phyloP scores from a whole-genome alignment of 495 filamentous ascomycete genomes.

The Penicillium robsamsonii region DNA sequence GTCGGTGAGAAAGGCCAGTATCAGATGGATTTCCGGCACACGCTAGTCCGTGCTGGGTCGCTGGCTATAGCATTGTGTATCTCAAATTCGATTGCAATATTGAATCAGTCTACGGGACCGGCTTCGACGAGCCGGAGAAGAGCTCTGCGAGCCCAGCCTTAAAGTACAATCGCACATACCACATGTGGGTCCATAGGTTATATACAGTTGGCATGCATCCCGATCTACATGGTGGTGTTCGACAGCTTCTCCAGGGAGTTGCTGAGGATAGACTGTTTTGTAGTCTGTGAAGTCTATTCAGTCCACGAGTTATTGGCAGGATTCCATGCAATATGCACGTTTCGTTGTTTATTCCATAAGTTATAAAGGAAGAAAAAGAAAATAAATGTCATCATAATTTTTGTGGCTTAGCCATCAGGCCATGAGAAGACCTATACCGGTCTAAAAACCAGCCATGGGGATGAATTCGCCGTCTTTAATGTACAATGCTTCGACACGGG shows the following conservation, averaged over 20 bases:
- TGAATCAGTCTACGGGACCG: neutral
- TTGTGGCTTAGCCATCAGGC: neutral
- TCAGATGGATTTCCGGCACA: neutral
- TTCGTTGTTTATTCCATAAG: neutral
- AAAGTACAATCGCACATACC: no score
- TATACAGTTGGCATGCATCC: neutral
- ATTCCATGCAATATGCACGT: neutral
- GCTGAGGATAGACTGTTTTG: neutral
- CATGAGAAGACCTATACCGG: neutral
- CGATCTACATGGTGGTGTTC: neutral
- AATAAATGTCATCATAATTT: neutral
- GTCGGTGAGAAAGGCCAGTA: neutral
- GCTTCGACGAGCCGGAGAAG: no score
- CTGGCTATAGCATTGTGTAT: neutral
- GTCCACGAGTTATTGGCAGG: neutral
- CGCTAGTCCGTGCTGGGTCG: neutral
- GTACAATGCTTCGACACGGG: constrained; percentile 5
- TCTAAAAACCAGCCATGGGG: constrained; percentile 1
- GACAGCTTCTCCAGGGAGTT: neutral
- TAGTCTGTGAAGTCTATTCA: neutral
- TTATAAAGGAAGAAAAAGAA: neutral
- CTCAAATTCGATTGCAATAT: neutral
- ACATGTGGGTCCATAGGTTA: neutral
- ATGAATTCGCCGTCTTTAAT: constrained; percentile 3
- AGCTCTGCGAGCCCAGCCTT: no score